These are phyloP conservation scores for Eleusine coracana DNA, from an alignment of 176 grass and related monocot genomes.

Conservation along the genomic window DNA sequence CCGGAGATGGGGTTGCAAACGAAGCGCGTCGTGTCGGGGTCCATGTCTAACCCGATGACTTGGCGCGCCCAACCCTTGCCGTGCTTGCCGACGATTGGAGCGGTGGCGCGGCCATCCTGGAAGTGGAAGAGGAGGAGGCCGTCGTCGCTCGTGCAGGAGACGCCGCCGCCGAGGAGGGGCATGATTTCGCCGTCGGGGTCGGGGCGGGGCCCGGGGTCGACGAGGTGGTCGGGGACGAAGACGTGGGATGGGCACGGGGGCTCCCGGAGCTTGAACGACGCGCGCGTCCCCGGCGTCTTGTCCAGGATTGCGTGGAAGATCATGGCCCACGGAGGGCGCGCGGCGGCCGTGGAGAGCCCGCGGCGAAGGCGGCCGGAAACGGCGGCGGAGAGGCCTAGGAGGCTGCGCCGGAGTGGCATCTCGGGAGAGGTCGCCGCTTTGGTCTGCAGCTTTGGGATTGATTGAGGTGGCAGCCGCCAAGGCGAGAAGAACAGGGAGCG, in stretches of 20 bases:
- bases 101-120: background rate
- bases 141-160: slow-evolving; percentile 15
- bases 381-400: slow-evolving; percentile 12
- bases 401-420: slow-evolving; percentile 1
- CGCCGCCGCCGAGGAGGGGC: background rate
- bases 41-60: background rate
- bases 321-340: slow-evolving; percentile 25
- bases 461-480: too few species aligned
- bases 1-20: slow-evolving; percentile 35
- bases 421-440: background rate
- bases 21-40: background rate
- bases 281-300: background rate
- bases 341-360: slow-evolving; percentile 17
- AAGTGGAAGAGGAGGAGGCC: slow-evolving; percentile 31
- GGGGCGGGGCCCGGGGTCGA: slow-evolving; percentile 1
- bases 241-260: slow-evolving; percentile 2
- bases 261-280: slow-evolving; percentile 13
- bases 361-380: background rate
- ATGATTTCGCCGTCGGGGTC: background rate
- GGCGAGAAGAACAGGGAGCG: too few species aligned
- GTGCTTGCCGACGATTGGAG: background rate
- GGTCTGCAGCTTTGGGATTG: too few species aligned
- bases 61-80: background rate
- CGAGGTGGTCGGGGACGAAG: slow-evolving; percentile 16
- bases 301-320: background rate